Conservation (phyloP, 495 filamentous ascomycete genomes). For the Amorphotheca resinae region DNA sequence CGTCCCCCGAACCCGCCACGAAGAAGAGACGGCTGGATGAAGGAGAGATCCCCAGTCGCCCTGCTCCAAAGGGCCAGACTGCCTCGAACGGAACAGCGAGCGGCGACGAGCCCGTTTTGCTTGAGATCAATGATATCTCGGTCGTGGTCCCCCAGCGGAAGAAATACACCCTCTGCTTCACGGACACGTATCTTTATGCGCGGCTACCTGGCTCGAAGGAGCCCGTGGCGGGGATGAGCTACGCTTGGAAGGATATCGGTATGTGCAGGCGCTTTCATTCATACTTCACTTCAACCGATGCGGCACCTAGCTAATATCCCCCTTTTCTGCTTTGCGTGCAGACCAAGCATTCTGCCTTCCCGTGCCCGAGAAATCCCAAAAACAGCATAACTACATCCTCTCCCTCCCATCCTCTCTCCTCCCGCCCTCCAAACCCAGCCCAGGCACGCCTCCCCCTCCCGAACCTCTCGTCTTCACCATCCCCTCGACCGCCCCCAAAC, state of each 20-base stretch:
- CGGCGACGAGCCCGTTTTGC: conserved; percentile 34
- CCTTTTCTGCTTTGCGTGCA: too few relatives aligned
- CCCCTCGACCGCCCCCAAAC: conserved; percentile 57
- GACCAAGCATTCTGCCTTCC: conserved; percentile 73
- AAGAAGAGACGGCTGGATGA: conserved; percentile 40
- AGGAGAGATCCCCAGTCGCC: conserved; percentile 17
- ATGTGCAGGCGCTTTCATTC: conserved; percentile 20
- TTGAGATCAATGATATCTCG: conserved; percentile 60
- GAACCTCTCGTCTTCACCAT: conserved; percentile 84
- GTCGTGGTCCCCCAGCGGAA: conserved; percentile 78
- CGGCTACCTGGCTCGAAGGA: conserved; percentile 48
- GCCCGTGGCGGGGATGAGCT: conserved; percentile 55
- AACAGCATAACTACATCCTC: conserved; percentile 81
- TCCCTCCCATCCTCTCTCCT: conserved; percentile 57
- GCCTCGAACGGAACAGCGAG: conserved; percentile 4
- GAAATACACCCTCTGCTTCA: conserved; percentile 75
- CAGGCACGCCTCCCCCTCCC: conserved; percentile 20
- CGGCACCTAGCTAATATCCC: too few relatives aligned
- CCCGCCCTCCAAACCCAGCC: conserved; percentile 27
- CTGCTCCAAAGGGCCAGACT: conserved; percentile 13
- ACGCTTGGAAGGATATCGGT: conserved; percentile 63
- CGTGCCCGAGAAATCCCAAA: conserved; percentile 79
- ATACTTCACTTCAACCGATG: too few relatives aligned
- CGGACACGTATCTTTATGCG: conserved; percentile 52
- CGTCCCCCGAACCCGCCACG: conserved; percentile 21